These are phyloP conservation scores for Huntiella bhutanensis DNA, from an alignment of 2,329 filamentous ascomycete genomes.

Conservation along the genomic window DNA sequence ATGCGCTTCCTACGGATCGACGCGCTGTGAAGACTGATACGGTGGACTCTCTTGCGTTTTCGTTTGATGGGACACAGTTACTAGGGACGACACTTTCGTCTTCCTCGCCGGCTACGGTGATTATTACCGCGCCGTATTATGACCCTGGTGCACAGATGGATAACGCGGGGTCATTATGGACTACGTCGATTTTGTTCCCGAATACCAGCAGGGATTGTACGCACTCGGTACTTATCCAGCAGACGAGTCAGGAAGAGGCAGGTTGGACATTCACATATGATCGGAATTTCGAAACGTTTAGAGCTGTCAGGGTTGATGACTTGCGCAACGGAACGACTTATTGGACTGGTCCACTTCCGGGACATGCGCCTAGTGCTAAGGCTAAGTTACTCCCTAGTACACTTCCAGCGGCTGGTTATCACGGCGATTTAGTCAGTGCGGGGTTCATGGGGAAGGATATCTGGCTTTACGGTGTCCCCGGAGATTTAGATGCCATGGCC, in stretches of 20 bases:
- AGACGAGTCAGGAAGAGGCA: conserved; percentile 42
- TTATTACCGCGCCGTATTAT: conserved; percentile 64
- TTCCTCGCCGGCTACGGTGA: conserved; percentile 48
- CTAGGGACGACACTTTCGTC: conserved; percentile 54
- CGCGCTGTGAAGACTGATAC: conserved; percentile 61
- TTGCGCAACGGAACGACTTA: conserved; percentile 59
- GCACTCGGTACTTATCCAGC: conserved; percentile 51
- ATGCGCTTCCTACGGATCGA: conserved; percentile 44
- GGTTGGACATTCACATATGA: conserved; percentile 67
- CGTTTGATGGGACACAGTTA: conserved; percentile 58
- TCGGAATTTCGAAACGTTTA: conserved; percentile 56
- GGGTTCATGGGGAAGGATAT: conserved; percentile 55
- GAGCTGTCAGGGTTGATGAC: conserved; percentile 57
- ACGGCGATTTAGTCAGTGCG: conserved; percentile 53
- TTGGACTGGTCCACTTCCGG: conserved; percentile 44
- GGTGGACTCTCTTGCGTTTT: conserved; percentile 58
- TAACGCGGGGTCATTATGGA: conserved; percentile 60
- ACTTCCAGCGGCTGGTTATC: conserved; percentile 46
- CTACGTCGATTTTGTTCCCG: conserved; percentile 67
- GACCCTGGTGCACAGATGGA: conserved; percentile 49
- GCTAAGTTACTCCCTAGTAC: conserved; percentile 49
- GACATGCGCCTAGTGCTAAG: conserved; percentile 28
- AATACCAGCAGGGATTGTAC: conserved; percentile 64
- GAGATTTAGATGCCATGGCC: conserved; percentile 45
- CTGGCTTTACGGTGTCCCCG: conserved; percentile 64